A percentile compares a stretch with the other conserved stretches of the same genome.
Conservation (phyloP, 2,329 filamentous ascomycete genomes). For the Stromatinia cepivora region DNA sequence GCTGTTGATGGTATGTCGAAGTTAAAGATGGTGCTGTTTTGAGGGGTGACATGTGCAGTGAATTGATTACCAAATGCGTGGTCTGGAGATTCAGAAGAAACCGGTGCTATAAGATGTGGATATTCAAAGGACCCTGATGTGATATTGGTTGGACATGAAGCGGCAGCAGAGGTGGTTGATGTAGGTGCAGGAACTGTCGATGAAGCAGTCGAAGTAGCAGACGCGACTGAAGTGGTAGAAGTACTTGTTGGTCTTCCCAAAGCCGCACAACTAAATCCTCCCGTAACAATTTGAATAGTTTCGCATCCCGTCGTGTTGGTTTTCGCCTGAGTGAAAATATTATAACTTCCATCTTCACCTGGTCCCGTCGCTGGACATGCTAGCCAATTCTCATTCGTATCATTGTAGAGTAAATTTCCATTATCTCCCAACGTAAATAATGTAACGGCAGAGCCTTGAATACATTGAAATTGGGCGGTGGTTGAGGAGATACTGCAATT, state of each 20-base stretch:
- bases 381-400: constrained; percentile 29
- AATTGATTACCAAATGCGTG: constrained; percentile 53
- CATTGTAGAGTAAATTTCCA: constrained; percentile 29
- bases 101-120: constrained; percentile 63
- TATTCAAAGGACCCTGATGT: constrained; percentile 50
- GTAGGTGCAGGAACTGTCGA: not conserved
- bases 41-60: constrained; percentile 54
- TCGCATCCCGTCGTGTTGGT: constrained; percentile 34
- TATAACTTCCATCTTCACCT: constrained; percentile 35
- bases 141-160: constrained; percentile 26
- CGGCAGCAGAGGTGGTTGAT: constrained; percentile 9
- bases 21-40: constrained; percentile 58
- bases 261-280: constrained; percentile 34
- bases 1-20: constrained; percentile 58
- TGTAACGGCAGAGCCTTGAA: not conserved
- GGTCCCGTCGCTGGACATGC: constrained; percentile 37
- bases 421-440: constrained; percentile 28
- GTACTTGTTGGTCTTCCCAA: constrained; percentile 24
- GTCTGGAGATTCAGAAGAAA: constrained; percentile 55
- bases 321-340: constrained; percentile 34
- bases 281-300: constrained; percentile 31
- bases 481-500: constrained; percentile 34
- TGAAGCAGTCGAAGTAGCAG: constrained; percentile 1
- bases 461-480: constrained; percentile 35
- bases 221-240: not conserved